Conservation (phyloP, 2,329 filamentous ascomycete genomes). For the Delphinella strobiligena region DNA sequence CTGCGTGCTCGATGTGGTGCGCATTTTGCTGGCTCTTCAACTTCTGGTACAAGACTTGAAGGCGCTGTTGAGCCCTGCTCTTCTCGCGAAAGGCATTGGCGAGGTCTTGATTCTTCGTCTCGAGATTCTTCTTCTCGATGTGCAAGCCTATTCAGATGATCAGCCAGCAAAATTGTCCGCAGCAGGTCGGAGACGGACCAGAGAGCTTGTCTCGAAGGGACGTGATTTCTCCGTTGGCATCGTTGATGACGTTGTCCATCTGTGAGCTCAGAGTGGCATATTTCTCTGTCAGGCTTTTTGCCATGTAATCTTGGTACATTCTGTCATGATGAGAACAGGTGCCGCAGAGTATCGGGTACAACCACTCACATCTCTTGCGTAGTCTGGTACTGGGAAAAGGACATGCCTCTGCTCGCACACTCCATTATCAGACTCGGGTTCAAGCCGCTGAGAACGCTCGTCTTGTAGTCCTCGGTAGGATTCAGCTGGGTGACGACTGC, state of each 20-base stretch:
- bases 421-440: constrained; percentile 76
- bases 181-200: constrained; percentile 28
- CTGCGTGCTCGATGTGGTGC: constrained; percentile 37
- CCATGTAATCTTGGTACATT: constrained; percentile 65
- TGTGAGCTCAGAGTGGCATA: constrained; percentile 52
- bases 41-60: constrained; percentile 36
- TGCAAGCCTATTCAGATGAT: constrained; percentile 36
- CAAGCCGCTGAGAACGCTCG: constrained; percentile 70
- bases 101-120: constrained; percentile 62
- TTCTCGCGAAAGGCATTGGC: constrained; percentile 57
- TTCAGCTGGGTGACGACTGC: constrained; percentile 59
- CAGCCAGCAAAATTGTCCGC: constrained; percentile 1
- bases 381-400: constrained; percentile 79
- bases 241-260: constrained; percentile 60
- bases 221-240: constrained; percentile 63
- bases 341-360: background rate
- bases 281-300: constrained; percentile 60
- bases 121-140: constrained; percentile 49
- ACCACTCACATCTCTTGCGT: constrained; percentile 62
- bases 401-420: constrained; percentile 65
- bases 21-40: constrained; percentile 18
- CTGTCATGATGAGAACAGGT: constrained; percentile 26
- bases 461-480: constrained; percentile 82
- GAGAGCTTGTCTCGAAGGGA: constrained; percentile 52
- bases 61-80: constrained; percentile 53